Base-by-base conservation (phyloP, 352 stramenopile genomes). In the Pythium rhizo-oryzae region DNA sequence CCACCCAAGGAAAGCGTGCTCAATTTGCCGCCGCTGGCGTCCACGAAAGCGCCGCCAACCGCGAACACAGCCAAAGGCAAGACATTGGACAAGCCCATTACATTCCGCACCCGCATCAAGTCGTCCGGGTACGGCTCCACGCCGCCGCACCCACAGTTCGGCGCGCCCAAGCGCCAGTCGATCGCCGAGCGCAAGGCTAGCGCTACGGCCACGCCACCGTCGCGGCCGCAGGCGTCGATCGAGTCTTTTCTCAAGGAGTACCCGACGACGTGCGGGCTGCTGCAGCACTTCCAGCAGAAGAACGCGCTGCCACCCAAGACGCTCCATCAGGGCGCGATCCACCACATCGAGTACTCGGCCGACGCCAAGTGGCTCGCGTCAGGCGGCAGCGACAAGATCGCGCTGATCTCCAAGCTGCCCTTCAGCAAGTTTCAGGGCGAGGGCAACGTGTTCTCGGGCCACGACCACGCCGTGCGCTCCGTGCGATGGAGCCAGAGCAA, bases 401-500 rank as follows among this genome's bases (percentile, higher is more conserved):
- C 79, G 1, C 78, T 92, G 49, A 64, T 87, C 18, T 91, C 79
- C 47, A 87, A 81, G 55, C 66, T 93, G n/a, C 84, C 86, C 23
- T 88, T 92, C 65, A 88, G 80, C 46, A 79, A 80, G 33, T 91
- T 88, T 61, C 55, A 74, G n/a, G 84, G 84, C 51, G 84, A 91
- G 33, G 77, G 81, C 12, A 90, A 81, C 50, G 80, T 94, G 23
- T 89, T 92, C 43, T 70, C 80, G 9, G 85, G 84, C 18, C 85
- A 93, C 35, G 78, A 93, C 62, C 75, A 91, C 62, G 75, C 81
- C 28, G 85, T 95, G 28, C 72, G 74, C 15, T 59, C 65, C 18
- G 76, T 95, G 39, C 87, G 83, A 64, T 95, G 84, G 84, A 94
- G 87, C 74, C 84, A 87, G 37, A 93, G 76, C 63, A 86, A 90